phyloP scores from a whole-genome alignment of 192 early-diverging fungal genomes.

The Dispira simplex region DNA sequence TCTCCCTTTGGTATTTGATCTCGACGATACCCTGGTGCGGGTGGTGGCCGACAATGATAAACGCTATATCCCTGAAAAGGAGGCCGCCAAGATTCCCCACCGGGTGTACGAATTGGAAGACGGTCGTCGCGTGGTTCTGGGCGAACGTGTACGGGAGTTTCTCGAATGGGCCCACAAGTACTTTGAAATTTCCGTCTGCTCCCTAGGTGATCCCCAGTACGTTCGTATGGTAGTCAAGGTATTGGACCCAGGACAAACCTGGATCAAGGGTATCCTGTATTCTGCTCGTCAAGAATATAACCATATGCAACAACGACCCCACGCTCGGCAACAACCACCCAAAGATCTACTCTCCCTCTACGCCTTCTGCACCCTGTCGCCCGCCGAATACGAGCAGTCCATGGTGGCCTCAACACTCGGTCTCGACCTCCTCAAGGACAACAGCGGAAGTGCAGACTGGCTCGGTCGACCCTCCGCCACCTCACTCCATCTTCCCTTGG shows the following conservation, averaged over 20 bases:
- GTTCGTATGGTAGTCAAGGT: conserved; percentile 50
- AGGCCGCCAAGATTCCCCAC: conserved; percentile 18
- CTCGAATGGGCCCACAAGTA: conserved; percentile 48
- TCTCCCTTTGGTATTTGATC: conserved; percentile 56
- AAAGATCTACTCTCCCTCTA: conserved; percentile 56
- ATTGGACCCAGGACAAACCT: conserved; percentile 37
- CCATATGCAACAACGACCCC: conserved; percentile 26
- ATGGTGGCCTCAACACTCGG: background rate
- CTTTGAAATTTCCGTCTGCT: conserved; percentile 63
- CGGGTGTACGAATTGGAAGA: conserved; percentile 41
- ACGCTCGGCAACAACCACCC: conserved; percentile 32
- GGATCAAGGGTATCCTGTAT: conserved; percentile 43
- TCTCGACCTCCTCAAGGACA: background rate
- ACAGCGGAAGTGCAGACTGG: conserved; percentile 9
- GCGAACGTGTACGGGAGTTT: conserved; percentile 51
- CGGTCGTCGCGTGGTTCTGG: conserved; percentile 43
- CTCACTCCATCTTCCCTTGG: conserved; percentile 31
- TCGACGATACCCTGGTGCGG: conserved; percentile 63
- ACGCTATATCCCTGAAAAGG: conserved; percentile 41
- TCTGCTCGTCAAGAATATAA: conserved; percentile 54
- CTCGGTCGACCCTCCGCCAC: conserved; percentile 15
- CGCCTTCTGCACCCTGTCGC: conserved; percentile 32
- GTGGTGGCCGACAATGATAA: conserved; percentile 41
- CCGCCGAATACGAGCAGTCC: conserved; percentile 7
- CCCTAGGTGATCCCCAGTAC: conserved; percentile 59